These are phyloP conservation scores for Camptophora hylomeconis DNA, from an alignment of 2,329 filamentous ascomycete genomes.

Conservation along the genomic window DNA sequence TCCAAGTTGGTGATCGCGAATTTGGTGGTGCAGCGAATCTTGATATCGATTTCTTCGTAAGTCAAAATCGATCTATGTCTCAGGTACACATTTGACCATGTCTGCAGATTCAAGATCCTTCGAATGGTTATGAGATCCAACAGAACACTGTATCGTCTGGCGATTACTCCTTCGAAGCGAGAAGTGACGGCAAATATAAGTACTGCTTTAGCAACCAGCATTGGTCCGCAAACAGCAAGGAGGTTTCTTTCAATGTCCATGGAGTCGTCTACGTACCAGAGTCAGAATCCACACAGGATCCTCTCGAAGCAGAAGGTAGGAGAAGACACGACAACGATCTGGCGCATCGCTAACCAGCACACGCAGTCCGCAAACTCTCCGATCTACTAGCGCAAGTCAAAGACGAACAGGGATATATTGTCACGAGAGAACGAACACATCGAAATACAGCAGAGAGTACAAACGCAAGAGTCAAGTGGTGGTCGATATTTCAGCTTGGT, in stretches of 20 bases:
- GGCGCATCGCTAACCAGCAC: constrained; percentile 2
- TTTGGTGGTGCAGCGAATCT: constrained; percentile 90
- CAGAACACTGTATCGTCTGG: constrained; percentile 74
- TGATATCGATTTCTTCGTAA: constrained; percentile 96
- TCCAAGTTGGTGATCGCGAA: constrained; percentile 93
- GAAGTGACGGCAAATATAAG: constrained; percentile 71
- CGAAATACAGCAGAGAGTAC: constrained; percentile 98
- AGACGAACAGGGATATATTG: constrained; percentile 95
- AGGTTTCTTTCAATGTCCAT: constrained; percentile 98
- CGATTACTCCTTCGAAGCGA: constrained; percentile 82
- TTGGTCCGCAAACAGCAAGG: constrained; percentile 91
- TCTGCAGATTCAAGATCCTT: constrained; percentile 62
- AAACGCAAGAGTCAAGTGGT: constrained; percentile 96
- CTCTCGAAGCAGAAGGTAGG: constrained; percentile 78
- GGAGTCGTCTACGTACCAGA: constrained; percentile 96
- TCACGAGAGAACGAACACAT: constrained; percentile 88
- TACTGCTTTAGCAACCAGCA: constrained; percentile 99
- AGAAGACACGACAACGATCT: background rate
- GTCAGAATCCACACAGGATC: constrained; percentile 68
- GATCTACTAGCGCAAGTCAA: constrained; percentile 84
- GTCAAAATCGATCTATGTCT: constrained; percentile 19
- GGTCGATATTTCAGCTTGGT: constrained; percentile 91
- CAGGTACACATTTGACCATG: constrained; percentile 1
- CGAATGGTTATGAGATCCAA: constrained; percentile 61
- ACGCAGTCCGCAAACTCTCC: constrained; percentile 62